phyloP scores from a whole-genome alignment of 2,329 filamentous ascomycete species.

The Alternaria novae-zelandiae region DNA sequence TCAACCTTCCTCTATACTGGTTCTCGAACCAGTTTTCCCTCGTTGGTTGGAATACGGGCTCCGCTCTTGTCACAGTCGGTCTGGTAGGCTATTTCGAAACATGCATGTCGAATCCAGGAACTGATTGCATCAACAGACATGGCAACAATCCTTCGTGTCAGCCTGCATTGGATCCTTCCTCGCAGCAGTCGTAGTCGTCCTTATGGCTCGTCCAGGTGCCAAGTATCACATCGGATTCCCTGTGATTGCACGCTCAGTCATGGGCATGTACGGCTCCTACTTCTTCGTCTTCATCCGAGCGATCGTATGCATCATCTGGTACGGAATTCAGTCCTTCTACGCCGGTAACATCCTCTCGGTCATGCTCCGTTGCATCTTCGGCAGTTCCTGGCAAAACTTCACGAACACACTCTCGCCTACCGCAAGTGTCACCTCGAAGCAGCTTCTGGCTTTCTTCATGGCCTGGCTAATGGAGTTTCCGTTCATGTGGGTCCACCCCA shows the following conservation, averaged over 20 bases:
- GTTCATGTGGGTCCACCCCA: conserved; percentile 44
- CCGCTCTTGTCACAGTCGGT: conserved; percentile 24
- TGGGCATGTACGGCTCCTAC: conserved; percentile 47
- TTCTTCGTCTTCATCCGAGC: conserved; percentile 50
- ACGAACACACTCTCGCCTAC: conserved; percentile 34
- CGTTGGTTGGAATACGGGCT: conserved; percentile 28
- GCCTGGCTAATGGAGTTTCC: conserved; percentile 42
- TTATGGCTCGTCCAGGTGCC: conserved; percentile 32
- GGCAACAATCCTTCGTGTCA: conserved; percentile 32
- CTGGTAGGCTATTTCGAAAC: conserved; percentile 6
- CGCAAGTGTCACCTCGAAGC: conserved; percentile 42
- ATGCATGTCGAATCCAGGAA: not conserved
- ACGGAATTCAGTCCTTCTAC: conserved; percentile 40
- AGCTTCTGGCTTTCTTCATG: conserved; percentile 43
- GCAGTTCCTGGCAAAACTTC: conserved; percentile 45
- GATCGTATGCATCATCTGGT: conserved; percentile 50
- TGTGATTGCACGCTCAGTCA: conserved; percentile 24
- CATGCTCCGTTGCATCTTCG: conserved; percentile 50
- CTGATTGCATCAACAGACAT: conserved; percentile 20
- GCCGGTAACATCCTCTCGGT: conserved; percentile 43
- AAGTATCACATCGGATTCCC: conserved; percentile 33
- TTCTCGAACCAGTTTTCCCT: conserved; percentile 28
- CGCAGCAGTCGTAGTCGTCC: conserved; percentile 26
- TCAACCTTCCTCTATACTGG: conserved; percentile 33
- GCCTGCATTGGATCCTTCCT: conserved; percentile 31